A percentile compares a stretch with the other conserved stretches of the same genome.
phyloP scores from a whole-genome alignment of 192 early-diverging fungal genomes.

The Piromyces sp. region DNA sequence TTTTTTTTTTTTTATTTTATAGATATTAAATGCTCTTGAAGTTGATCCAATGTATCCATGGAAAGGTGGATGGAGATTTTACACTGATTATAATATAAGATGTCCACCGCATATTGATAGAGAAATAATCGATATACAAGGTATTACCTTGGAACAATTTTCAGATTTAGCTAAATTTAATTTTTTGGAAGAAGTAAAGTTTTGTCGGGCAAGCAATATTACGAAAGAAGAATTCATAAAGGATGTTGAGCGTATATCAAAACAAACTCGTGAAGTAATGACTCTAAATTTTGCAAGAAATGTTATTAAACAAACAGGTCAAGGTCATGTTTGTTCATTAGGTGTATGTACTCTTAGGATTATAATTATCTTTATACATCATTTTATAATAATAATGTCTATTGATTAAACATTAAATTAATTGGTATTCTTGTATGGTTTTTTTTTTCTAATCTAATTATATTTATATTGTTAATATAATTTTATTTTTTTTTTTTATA shows the following conservation, averaged over 20 bases:
- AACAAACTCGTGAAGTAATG: not conserved
- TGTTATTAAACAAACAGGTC: not conserved
- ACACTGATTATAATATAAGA: not conserved
- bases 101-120: not conserved
- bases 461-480: no score
- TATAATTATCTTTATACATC: no score
- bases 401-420: no score
- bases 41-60: not conserved
- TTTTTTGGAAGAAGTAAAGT: not conserved
- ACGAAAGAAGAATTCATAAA: not conserved
- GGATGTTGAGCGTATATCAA: not conserved
- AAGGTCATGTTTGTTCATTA: not conserved
- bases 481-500: no score
- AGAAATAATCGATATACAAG: not conserved
- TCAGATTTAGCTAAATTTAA: not conserved
- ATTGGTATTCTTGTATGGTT: no score
- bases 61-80: not conserved
- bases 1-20: not conserved
- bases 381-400: no score
- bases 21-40: not conserved
- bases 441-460: no score
- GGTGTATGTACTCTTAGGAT: not conserved
- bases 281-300: not conserved
- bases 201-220: not conserved
- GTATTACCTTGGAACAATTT: not conserved